Base-by-base conservation (phyloP, 257 asterid species). In the Solanum bulbocastanum region DNA sequence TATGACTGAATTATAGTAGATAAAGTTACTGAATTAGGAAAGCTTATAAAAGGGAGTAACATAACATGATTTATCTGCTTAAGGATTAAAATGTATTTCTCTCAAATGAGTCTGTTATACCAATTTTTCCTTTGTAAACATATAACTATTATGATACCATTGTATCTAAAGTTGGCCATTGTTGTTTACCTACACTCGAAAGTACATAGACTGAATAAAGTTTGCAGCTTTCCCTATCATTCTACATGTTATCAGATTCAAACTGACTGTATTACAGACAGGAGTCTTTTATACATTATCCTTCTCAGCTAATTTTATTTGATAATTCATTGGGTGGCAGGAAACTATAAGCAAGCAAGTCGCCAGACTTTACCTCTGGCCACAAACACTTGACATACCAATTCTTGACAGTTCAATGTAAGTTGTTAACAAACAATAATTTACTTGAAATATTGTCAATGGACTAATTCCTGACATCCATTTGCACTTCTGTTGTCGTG, bases 381-480 rank as follows among this genome's bases (percentile, higher is more conserved):
- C 99, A 14, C 95, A 92, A 82, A 83, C 94, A 4, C 92, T 86
- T 66, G 96, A 94, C 33, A 75, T 95, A 85, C 94, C 94, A 32
- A 89, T 96, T 81, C 96, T 96, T 60, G 98, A 96, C 87, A 88
- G 91, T 85, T 92, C 98, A 84, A 40, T 91, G 99, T 94, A 91
- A 94, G 98, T 88, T 90, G 84, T 32, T 37, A 72, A 42, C 66
- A 42, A 79, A 33, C 49, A 52, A 6, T 68, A 71, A 44, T 86
- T 18, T 44, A 18, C 42, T 46, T 46, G 69, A 86, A 78, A 88
- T 87, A 65, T 78, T 27, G 86, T 71, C 39, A 60, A 20, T 83
- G 73, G 36, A 30, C 42, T 81, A 46, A 81, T 10, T 81, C 42
- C 85, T 46, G 69, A 30, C 2, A 81, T 39, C 18, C 69, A 30